phyloP scores from a whole-genome alignment of 208 protist genomes.

The Sergeia podlipaevii region DNA sequence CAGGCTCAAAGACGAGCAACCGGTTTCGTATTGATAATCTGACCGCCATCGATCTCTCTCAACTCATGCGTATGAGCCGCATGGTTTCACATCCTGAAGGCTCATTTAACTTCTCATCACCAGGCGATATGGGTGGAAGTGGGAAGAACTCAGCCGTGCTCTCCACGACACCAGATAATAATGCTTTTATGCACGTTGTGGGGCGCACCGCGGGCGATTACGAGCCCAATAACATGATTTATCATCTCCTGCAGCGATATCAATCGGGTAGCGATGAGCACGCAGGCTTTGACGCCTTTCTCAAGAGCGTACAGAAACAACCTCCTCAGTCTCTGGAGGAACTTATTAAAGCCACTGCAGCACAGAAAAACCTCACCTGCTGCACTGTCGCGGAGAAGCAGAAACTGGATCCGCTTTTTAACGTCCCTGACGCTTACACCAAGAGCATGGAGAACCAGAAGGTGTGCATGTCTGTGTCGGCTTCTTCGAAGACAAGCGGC shows the following conservation, averaged over 20 bases:
- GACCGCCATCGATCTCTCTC: constrained; percentile 32
- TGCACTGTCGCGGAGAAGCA: constrained; percentile 12
- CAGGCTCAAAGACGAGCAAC: neutral
- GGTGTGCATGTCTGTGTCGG: constrained; percentile 11
- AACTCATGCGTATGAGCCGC: constrained; percentile 42
- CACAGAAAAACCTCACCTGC: too few species aligned
- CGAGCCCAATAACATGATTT: constrained; percentile 83
- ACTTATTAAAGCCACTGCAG: neutral
- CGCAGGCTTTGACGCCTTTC: constrained; percentile 24
- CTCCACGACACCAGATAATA: constrained; percentile 18
- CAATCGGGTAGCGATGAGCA: neutral
- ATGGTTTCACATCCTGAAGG: constrained; percentile 26
- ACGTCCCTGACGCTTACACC: constrained; percentile 14
- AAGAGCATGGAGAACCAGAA: constrained; percentile 21
- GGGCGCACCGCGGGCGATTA: constrained; percentile 59
- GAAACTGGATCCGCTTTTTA: constrained; percentile 28
- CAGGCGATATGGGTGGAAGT: constrained; percentile 21
- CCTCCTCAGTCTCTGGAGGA: constrained; percentile 14
- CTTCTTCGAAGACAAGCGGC: neutral
- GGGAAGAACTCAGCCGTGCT: neutral
- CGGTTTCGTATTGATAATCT: constrained; percentile 52
- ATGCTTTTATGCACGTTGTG: constrained; percentile 71
- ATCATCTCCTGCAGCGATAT: constrained; percentile 58
- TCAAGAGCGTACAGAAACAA: constrained; percentile 23
- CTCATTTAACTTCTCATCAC: constrained; percentile 63